These are phyloP conservation scores for Dioscorea cayenensis DNA, from an alignment of 116 monocot genomes.

Conservation along the genomic window DNA sequence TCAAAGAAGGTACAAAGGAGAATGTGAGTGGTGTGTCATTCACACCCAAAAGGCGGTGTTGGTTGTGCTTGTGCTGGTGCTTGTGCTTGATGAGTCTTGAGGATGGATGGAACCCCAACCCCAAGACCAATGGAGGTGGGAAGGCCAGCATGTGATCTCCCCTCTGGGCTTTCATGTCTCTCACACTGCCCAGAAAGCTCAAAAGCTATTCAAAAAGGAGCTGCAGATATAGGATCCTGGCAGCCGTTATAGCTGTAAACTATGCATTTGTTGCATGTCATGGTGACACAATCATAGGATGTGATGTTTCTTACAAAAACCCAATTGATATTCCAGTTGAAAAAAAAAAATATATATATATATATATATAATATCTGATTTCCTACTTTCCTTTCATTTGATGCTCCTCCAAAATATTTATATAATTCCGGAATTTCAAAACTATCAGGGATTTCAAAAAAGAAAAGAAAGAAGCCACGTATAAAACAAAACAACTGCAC, in stretches of 20 bases:
- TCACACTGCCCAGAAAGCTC: slow-evolving; percentile 1
- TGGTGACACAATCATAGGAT: background rate
- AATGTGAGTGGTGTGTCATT: slow-evolving; percentile 1
- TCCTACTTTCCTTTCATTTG: background rate
- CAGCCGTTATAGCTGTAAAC: slow-evolving; percentile 13
- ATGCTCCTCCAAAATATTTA: too few species aligned
- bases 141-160: slow-evolving; percentile 1
- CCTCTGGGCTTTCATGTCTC: slow-evolving; percentile 1
- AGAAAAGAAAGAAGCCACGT: background rate
- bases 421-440: too few species aligned
- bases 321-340: too few species aligned
- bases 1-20: background rate
- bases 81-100: background rate
- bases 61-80: background rate
- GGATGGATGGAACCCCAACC: background rate
- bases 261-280: background rate
- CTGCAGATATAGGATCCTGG: slow-evolving; percentile 9
- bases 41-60: background rate
- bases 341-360: too few species aligned
- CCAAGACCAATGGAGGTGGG: background rate
- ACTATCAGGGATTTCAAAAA: background rate
- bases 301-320: background rate
- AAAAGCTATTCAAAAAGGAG: slow-evolving; percentile 8
- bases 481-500: background rate
- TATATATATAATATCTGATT: too few species aligned